These are phyloP conservation scores for Rhizophagus sp. DNA, from an alignment of 192 early-diverging fungal genomes.

Conservation along the genomic window DNA sequence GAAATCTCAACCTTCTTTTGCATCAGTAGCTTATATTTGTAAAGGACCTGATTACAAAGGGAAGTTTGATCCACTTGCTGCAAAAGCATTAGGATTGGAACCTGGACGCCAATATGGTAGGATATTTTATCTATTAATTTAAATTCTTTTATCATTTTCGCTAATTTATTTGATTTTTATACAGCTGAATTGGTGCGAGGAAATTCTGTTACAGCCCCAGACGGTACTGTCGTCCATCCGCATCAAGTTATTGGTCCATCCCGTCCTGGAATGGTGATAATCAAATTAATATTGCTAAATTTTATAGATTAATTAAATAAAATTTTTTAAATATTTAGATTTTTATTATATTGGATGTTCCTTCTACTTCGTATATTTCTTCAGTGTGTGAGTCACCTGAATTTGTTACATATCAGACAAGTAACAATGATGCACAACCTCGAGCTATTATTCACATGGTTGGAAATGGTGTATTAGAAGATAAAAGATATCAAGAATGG, in stretches of 20 bases:
- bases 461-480: slow-evolving; percentile 62
- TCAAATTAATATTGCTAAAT: background rate
- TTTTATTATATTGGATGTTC: slow-evolving; percentile 73
- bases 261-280: slow-evolving; percentile 57
- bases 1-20: slow-evolving; percentile 49
- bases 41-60: slow-evolving; percentile 72
- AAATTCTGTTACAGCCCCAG: slow-evolving; percentile 51
- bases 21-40: slow-evolving; percentile 71
- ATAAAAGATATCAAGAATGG: slow-evolving; percentile 71
- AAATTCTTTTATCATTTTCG: background rate
- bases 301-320: background rate
- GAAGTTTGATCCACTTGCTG: slow-evolving; percentile 75
- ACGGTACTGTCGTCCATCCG: slow-evolving; percentile 73
- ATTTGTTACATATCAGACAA: slow-evolving; percentile 46
- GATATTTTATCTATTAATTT: background rate
- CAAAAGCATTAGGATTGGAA: slow-evolving; percentile 64
- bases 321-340: slow-evolving; percentile 33
- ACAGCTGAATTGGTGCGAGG: slow-evolving; percentile 58
- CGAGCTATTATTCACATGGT: slow-evolving; percentile 69
- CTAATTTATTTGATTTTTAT: background rate
- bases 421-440: slow-evolving; percentile 30
- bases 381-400: slow-evolving; percentile 43
- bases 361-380: slow-evolving; percentile 54
- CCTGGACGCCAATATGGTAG: slow-evolving; percentile 62
- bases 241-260: slow-evolving; percentile 64